Evolutionary conservation across 306 rosid species (phyloP), one percentile per base, ranked within the genome.

Genomic region (Begonia masoniana): DNA sequence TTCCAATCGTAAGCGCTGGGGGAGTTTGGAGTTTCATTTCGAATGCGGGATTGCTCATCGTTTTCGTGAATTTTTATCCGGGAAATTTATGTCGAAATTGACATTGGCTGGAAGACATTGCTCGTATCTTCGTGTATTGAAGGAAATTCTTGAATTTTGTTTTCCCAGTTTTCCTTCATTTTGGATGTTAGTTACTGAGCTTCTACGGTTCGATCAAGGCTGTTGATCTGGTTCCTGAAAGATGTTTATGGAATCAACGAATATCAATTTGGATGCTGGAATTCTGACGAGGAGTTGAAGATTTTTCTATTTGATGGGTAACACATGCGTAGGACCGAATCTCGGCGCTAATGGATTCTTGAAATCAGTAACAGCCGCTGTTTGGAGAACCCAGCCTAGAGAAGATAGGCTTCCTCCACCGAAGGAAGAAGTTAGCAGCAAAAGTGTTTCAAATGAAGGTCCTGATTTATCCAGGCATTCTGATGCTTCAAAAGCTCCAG

Each of bases 301-400:
- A 60, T 59, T 15, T 11, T 47, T 51, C 56, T 47, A 52, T 65
- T 76, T 77, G 64, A 91, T 91, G 99, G 99, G 99, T 62, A 91
- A 91, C 75, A 79, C 78, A 66, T 91, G 99, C 12, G 82, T 79
- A 13, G 97, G 97, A 57, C 94, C 96, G 55, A 86, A 64, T 71
- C 55, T 64, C 42, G 77, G 83, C 26, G 64, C 75, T 4, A 67
- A 65, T 57, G 83, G 91, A 41, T 82, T 91, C 73, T 59, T 80
- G 41, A 92, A 91, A 68, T 69, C 85, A 59, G 78, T 91, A 10
- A 51, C 88, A 9, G 91, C 83, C 2, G 88, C 82, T 15, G 71
- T 85, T 21, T 78, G 80, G 83, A 69, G 73, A 62, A 78, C 75
- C 16, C 83, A 78, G 26, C 81, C 79, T 5, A 85, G 84, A 41